phyloP scores from a whole-genome alignment of 129 eudicot species.

The Lactuca saligna region DNA sequence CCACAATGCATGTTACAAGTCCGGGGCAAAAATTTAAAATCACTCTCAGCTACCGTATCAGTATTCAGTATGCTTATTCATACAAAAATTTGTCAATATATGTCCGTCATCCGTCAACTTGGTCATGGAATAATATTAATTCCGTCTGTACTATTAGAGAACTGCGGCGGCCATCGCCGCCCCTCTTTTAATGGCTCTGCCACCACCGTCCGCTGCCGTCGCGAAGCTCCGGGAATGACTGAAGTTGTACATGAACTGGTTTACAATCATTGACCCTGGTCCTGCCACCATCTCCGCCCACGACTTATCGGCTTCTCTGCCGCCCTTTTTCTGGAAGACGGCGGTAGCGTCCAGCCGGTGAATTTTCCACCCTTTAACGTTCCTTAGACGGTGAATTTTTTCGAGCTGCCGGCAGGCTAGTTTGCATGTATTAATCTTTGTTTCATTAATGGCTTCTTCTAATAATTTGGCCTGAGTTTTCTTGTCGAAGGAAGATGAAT shows the following conservation, averaged over 20 bases:
- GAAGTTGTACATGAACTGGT: constrained; percentile 43
- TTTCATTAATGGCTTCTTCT: constrained; percentile 48
- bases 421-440: constrained; percentile 59
- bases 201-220: constrained; percentile 1
- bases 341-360: constrained; percentile 79
- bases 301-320: constrained; percentile 44
- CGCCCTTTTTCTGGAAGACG: constrained; percentile 46
- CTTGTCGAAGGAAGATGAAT: constrained; percentile 20
- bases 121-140: constrained; percentile 1
- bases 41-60: constrained; percentile 17
- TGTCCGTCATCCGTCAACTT: constrained; percentile 24
- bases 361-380: constrained; percentile 60
- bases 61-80: constrained; percentile 9
- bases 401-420: constrained; percentile 55
- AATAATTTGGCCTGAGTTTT: constrained; percentile 37
- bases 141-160: constrained; percentile 8
- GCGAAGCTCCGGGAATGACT: constrained; percentile 29
- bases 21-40: constrained; percentile 25
- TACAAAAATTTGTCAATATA: constrained; percentile 27
- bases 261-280: constrained; percentile 46
- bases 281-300: constrained; percentile 58
- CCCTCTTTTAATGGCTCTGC: constrained; percentile 20
- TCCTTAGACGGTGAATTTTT: constrained; percentile 56
- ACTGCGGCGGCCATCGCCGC: constrained; percentile 36
- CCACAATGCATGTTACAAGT: constrained; percentile 17